Evolutionary conservation across 345 rosid species (phyloP).

Genomic region (Moricandia moricandioides): DNA sequence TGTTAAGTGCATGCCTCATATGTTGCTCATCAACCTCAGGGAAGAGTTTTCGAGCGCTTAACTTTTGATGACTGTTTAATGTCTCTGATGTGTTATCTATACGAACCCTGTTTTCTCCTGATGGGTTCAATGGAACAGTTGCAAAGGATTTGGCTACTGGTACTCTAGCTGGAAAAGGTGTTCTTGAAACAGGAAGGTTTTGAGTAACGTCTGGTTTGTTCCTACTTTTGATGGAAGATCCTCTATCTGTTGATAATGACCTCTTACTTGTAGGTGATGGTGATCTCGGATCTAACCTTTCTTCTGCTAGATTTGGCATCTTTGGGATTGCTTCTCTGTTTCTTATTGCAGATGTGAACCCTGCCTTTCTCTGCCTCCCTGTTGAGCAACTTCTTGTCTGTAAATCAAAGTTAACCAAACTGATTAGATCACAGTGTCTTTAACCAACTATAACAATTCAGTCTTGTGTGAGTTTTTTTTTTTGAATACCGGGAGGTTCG

Average conservation of each 20-base stretch:
- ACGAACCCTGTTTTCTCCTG: conserved; percentile 45
- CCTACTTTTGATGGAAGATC: conserved; percentile 54
- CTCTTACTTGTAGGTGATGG: conserved; percentile 76
- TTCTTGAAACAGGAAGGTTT: conserved; percentile 51
- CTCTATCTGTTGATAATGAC: conserved; percentile 84
- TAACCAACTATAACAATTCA: not conserved
- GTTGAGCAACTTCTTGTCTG: conserved; percentile 86
- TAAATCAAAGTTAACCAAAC: conserved; percentile 21
- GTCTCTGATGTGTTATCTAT: conserved; percentile 40
- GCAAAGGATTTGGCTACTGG: conserved; percentile 58
- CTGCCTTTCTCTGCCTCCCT: conserved; percentile 77
- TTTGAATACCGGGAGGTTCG: too few species aligned
- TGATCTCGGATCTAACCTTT: conserved; percentile 51
- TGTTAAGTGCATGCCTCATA: conserved; percentile 65
- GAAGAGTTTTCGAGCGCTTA: conserved; percentile 48
- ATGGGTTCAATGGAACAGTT: conserved; percentile 39
- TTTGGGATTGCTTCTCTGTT: conserved; percentile 60
- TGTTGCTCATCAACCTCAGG: conserved; percentile 80
- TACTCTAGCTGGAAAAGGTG: conserved; percentile 86
- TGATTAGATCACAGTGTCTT: conserved; percentile 1
- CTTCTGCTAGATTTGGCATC: conserved; percentile 50
- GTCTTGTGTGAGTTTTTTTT: not conserved
- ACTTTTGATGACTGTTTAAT: conserved; percentile 53
- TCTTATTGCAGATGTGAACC: conserved; percentile 60
- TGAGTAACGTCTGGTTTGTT: conserved; percentile 55